phyloP scores from a whole-genome alignment of 1,139 yeast species.

The Pichia sp. region DNA sequence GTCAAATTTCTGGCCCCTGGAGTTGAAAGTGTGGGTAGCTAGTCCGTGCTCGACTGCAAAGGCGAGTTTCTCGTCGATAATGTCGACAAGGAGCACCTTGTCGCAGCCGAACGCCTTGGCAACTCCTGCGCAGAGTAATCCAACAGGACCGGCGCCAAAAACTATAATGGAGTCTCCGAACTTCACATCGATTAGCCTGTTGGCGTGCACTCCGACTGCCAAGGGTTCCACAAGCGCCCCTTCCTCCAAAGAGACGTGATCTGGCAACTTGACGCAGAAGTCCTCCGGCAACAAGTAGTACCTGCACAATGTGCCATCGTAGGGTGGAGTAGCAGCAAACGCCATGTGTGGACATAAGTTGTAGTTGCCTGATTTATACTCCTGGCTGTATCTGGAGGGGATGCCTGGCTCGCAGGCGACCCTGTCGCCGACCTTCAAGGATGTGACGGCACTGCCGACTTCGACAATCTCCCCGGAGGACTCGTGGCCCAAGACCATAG shows the following conservation, averaged over 20 bases:
- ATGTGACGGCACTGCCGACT: conserved; percentile 58
- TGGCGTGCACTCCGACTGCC: conserved; percentile 81
- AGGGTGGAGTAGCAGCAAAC: conserved; percentile 85
- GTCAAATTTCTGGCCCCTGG: conserved; percentile 39
- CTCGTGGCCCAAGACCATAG: conserved; percentile 34
- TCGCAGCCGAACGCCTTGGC: conserved; percentile 83
- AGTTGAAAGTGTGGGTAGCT: conserved; percentile 60
- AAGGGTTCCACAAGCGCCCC: conserved; percentile 90
- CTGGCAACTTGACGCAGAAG: conserved; percentile 75
- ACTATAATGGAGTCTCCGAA: conserved; percentile 75
- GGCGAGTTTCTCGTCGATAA: conserved; percentile 53
- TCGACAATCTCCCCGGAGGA: conserved; percentile 64
- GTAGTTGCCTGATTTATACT: conserved; percentile 71
- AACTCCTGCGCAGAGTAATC: conserved; percentile 71
- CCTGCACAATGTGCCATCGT: conserved; percentile 70
- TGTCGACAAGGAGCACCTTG: conserved; percentile 60
- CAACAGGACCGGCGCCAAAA: conserved; percentile 94
- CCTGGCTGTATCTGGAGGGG: conserved; percentile 71
- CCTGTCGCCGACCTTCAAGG: conserved; percentile 66
- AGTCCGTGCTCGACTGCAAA: conserved; percentile 48
- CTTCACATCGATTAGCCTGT: conserved; percentile 59
- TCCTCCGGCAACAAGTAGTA: conserved; percentile 79
- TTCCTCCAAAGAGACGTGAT: conserved; percentile 69
- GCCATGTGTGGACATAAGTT: conserved; percentile 79
- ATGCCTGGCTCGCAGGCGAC: conserved; percentile 83